phyloP scores from a whole-genome alignment of 2,329 filamentous ascomycete species.

The Venturia nashicola region DNA sequence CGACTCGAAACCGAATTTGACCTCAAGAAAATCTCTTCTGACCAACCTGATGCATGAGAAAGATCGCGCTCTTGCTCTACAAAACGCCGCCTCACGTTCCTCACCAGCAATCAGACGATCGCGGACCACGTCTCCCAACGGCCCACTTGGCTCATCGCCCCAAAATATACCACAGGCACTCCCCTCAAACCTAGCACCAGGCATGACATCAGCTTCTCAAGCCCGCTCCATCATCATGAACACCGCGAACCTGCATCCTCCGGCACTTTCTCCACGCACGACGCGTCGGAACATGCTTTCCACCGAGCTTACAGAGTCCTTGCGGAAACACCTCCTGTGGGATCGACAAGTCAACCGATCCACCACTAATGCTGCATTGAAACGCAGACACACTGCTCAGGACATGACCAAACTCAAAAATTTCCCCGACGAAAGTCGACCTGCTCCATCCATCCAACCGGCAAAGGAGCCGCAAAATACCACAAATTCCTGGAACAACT shows the following conservation, averaged over 20 bases:
- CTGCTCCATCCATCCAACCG: constrained; percentile 13
- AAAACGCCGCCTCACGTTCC: constrained; percentile 49
- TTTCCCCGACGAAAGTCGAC: constrained; percentile 46
- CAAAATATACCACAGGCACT: constrained; percentile 39
- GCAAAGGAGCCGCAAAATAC: constrained; percentile 23
- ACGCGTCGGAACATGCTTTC: constrained; percentile 92
- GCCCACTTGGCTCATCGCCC: constrained; percentile 47
- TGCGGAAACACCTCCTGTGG: constrained; percentile 84
- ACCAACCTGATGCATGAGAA: constrained; percentile 79
- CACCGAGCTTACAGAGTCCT: constrained; percentile 84
- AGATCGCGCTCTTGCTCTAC: constrained; percentile 57
- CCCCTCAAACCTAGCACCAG: constrained; percentile 52
- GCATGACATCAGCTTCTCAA: constrained; percentile 41
- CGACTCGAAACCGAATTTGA: constrained; percentile 73
- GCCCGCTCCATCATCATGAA: constrained; percentile 73
- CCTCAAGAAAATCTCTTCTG: constrained; percentile 76
- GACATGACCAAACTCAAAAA: constrained; percentile 82
- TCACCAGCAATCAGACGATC: constrained; percentile 43
- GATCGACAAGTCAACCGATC: constrained; percentile 91
- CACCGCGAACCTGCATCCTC: constrained; percentile 54
- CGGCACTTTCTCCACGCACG: constrained; percentile 77
- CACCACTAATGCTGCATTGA: constrained; percentile 76
- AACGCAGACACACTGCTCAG: constrained; percentile 70
- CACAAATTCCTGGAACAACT: constrained; percentile 68
- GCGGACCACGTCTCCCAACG: constrained; percentile 58